Evolutionary conservation across 2,329 filamentous ascomycete genomes (phyloP), one percentile per base, ranked within the genome.

Genomic region (Arthrobotrys sinensis): DNA sequence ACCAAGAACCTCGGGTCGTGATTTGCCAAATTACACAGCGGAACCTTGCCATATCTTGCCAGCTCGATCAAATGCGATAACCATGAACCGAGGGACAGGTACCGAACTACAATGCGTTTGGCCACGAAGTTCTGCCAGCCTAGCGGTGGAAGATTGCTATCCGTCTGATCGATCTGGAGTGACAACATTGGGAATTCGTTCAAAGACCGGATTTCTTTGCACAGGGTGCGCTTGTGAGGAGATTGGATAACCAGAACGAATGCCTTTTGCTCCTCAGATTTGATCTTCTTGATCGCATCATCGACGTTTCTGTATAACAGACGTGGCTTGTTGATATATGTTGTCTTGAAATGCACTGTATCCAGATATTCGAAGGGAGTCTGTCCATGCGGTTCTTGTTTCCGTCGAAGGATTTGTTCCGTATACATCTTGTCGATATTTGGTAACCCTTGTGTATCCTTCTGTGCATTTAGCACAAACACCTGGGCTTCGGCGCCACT

Each of bases 1-100:
- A 99, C 99, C 68, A 99, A 86, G 85, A 96, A 98, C 2, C 93
- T 90, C 32, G 96, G 95, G 82, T 99, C 96, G 81, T 98, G 96
- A 50, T 91, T 91, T 84, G 98, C 96, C 36, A 99, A 86, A 82
- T 99, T 99, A 85, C 96, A 98, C 6, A 99, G 87, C 0, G 96
- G 96, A 3, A 99, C 90, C 83, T 98, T 93, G 28, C 96, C 96
- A 83, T 98, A 98, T 79, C 93, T 89, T 57, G 96, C 92, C 68
- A 99, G 89, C 55, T 94, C 91, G 28, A 93, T 92, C 16, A 99
- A 87, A 85, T 99, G 94, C 46, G 93, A 86, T 52, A 99, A 89
- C 95, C 96, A 99, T 0, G 92, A 91, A 0, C 94, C 93, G n/a
- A 99, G 89, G 72, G 93, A 93, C 12, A 99, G 88, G 83, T 97